Evolutionary conservation across 169 alveolate species (phyloP).

Genomic region (Theileria luwenshuni): DNA sequence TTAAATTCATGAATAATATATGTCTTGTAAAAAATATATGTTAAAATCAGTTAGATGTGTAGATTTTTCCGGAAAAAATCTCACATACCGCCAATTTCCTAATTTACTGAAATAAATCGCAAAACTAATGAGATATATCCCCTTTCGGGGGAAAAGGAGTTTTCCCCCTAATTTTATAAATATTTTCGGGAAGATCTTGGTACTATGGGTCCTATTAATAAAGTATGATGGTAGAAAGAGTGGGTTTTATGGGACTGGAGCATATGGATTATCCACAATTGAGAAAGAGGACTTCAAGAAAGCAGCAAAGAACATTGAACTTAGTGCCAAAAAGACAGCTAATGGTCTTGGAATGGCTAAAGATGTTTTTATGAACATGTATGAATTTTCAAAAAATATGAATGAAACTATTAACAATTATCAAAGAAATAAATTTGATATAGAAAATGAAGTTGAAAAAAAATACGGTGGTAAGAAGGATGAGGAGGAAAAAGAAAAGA

Average conservation of each 20-base stretch:
- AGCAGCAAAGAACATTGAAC: slow-evolving; percentile 3
- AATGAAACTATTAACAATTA: slow-evolving; percentile 12
- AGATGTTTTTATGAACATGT: slow-evolving; percentile 17
- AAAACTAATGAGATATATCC: slow-evolving; percentile 1
- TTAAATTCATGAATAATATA: slow-evolving; percentile 4
- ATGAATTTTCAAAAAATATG: slow-evolving; percentile 11
- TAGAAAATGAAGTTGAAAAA: slow-evolving; percentile 23
- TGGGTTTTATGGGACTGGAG: not conserved
- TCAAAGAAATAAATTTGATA: slow-evolving; percentile 22
- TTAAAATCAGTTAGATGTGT: slow-evolving; percentile 7
- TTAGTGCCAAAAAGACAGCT: slow-evolving; percentile 24
- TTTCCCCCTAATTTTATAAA: slow-evolving; percentile 3
- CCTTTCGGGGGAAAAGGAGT: not conserved
- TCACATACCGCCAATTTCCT: not conserved
- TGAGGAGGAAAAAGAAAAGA: slow-evolving; percentile 17
- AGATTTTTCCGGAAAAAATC: not conserved
- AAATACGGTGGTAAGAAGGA: slow-evolving; percentile 29
- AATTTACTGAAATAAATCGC: slow-evolving; percentile 4
- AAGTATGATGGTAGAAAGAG: not conserved
- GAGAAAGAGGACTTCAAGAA: slow-evolving; percentile 15
- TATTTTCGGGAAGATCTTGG: not conserved
- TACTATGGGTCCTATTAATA: not conserved
- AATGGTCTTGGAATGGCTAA: slow-evolving; percentile 39
- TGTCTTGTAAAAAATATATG: not conserved
- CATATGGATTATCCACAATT: not conserved